Base-by-base conservation (phyloP, 2,329 filamentous ascomycete species). In the Cercospora sojina region DNA sequence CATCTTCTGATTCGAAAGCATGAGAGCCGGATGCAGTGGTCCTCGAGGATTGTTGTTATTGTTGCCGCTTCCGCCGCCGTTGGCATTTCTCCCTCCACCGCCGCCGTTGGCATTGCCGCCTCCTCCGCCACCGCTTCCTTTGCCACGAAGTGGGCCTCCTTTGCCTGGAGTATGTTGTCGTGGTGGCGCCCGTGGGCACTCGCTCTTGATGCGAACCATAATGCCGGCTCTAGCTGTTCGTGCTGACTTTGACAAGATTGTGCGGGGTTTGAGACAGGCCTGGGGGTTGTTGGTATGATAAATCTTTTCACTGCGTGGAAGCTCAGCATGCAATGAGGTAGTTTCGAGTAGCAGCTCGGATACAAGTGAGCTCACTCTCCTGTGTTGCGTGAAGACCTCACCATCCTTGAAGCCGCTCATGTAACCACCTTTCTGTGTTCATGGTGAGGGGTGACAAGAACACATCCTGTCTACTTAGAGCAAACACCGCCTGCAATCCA, bases 191-290 rank as follows among this genome's bases (percentile, higher is more conserved):
- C 58, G 35, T 60, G 35, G 58, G 29, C 20, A 18, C 23, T 60
- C 53, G 53, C 32, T 60, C 58, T 60, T 49, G 38, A 60, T 60
- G 58, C 58, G 58, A 49, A 27, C 32, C 58, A 60, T 60, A 25
- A 10, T 49, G 35, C 12, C 10, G 13, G 10, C 1, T 31, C n/a
- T 7, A 16, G 7, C 12, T 13, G 13, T 16, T 51, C 10, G 10
- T 8, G 10, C 20, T 51, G 23, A 13, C 7, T 7, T 51, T 27
- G 3, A 16, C 18, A 32, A 7, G 12, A 18, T 38, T 38, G 13
- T 25, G n/a, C 31, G 16, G 13, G 23, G 35, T 47, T 47, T 47
- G 43, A 23, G 9, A 47, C 18, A 23, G n/a, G 13, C 35, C 35
- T 38, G 35, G 43, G n/a, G 43, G 18, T 18, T 18, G 43, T 18